Percentiles rank a stretch among this genome's conserved stretches.
Conservation (phyloP, 768 basidiomycete species). For the Trametopsis cervina region DNA sequence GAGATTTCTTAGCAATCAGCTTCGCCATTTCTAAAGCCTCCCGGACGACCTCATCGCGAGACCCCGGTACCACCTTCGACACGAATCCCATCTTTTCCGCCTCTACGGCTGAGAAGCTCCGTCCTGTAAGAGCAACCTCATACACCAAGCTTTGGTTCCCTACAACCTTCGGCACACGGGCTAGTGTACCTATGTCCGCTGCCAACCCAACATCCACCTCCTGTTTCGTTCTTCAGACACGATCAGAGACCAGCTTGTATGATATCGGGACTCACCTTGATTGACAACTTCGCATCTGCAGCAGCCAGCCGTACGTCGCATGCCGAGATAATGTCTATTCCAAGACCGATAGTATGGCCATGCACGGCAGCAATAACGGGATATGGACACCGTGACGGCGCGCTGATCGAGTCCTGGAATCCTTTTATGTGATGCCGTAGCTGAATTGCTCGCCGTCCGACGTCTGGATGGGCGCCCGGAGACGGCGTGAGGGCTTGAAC, state of each 20-base stretch:
- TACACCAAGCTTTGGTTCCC: conserved; percentile 67
- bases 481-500: too few relatives aligned
- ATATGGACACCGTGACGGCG: conserved; percentile 60
- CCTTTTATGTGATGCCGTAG: conserved; percentile 39
- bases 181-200: conserved; percentile 82
- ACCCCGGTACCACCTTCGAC: conserved; percentile 63
- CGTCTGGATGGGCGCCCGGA: conserved; percentile 31
- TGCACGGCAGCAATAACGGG: conserved; percentile 83
- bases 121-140: conserved; percentile 73
- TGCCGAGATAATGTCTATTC: conserved; percentile 65
- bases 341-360: conserved; percentile 69
- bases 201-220: conserved; percentile 86
- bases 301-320: conserved; percentile 81
- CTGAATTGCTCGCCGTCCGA: conserved; percentile 44
- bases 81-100: conserved; percentile 68
- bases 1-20: conserved; percentile 68
- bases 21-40: conserved; percentile 62
- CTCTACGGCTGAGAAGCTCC: conserved; percentile 61
- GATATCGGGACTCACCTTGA: conserved; percentile 49
- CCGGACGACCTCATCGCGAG: conserved; percentile 54
- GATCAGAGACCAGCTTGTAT: too few relatives aligned
- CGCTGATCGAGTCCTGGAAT: conserved; percentile 68
- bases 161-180: conserved; percentile 69
- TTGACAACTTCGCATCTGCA: conserved; percentile 51
- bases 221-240: conserved; percentile 30